These are phyloP conservation scores for Mimosa pudica DNA, from an alignment of 306 rosid genomes.

Conservation along the genomic window DNA sequence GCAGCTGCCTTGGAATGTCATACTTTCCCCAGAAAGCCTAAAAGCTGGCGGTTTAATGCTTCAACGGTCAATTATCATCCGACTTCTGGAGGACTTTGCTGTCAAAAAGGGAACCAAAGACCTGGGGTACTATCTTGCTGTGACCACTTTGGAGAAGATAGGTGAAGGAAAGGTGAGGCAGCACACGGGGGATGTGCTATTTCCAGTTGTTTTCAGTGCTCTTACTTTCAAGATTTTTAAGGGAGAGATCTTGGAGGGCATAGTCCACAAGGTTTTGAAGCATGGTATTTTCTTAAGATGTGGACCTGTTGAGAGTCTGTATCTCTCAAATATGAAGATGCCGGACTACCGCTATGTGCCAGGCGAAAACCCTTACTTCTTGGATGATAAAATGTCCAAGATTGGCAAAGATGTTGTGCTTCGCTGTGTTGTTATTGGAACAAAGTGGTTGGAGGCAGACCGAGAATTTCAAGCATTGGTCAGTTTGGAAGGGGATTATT, in stretches of 20 bases:
- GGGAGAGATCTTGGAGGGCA: slow-evolving; percentile 84
- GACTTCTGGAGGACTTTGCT: slow-evolving; percentile 69
- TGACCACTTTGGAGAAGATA: slow-evolving; percentile 66
- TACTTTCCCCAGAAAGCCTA: slow-evolving; percentile 68
- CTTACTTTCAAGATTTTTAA: slow-evolving; percentile 72
- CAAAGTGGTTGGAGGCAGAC: slow-evolving; percentile 89
- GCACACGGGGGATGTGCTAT: slow-evolving; percentile 76
- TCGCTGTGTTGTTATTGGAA: slow-evolving; percentile 76
- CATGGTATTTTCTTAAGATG: slow-evolving; percentile 87
- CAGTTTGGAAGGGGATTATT: slow-evolving; percentile 77
- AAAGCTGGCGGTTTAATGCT: slow-evolving; percentile 69
- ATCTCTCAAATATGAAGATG: slow-evolving; percentile 75
- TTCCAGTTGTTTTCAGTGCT: slow-evolving; percentile 69
- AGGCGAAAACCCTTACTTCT: slow-evolving; percentile 74
- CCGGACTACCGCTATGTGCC: slow-evolving; percentile 64
- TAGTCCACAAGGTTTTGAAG: slow-evolving; percentile 78
- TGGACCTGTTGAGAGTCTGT: slow-evolving; percentile 73
- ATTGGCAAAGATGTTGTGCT: slow-evolving; percentile 62
- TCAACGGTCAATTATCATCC: slow-evolving; percentile 58
- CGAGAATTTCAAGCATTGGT: slow-evolving; percentile 93
- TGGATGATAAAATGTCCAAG: slow-evolving; percentile 59
- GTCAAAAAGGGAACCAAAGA: slow-evolving; percentile 71
- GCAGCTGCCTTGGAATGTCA: slow-evolving; percentile 75
- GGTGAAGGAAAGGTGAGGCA: slow-evolving; percentile 89
- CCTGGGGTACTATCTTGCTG: slow-evolving; percentile 71